phyloP scores from a whole-genome alignment of 805 yeast genomes.

The Ogataea henricii region DNA sequence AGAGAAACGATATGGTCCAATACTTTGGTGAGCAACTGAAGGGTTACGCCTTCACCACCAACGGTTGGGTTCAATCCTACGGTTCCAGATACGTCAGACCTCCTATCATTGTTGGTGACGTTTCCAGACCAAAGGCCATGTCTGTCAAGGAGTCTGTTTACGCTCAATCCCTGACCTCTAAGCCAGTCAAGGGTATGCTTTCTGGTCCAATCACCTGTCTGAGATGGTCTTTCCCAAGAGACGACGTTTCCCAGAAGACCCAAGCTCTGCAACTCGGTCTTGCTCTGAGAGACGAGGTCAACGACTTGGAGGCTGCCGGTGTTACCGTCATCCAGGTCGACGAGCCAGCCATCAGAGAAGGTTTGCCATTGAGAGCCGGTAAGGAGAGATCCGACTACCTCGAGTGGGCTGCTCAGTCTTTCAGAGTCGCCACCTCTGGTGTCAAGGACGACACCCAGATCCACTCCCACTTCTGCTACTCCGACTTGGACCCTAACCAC shows the following conservation, averaged over 20 bases:
- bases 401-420: conserved; percentile 98
- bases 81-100: conserved; percentile 99
- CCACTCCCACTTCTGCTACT: conserved; percentile 99
- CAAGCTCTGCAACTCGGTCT: conserved; percentile 97
- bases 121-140: conserved; percentile 98
- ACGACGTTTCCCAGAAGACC: conserved; percentile 87
- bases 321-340: conserved; percentile 98
- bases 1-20: conserved; percentile 99
- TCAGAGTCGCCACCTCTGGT: conserved; percentile 99
- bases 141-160: conserved; percentile 98
- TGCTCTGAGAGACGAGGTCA: conserved; percentile 98
- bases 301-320: conserved; percentile 98
- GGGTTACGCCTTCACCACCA: conserved; percentile 97
- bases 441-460: conserved; percentile 94
- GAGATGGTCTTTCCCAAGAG: conserved; percentile 99
- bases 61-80: conserved; percentile 99
- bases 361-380: conserved; percentile 98
- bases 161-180: conserved; percentile 93
- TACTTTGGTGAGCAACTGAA: conserved; percentile 98
- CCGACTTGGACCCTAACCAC: conserved; percentile 99
- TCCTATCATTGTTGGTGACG: conserved; percentile 98
- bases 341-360: conserved; percentile 99
- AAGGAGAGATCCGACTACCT: conserved; percentile 94
- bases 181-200: conserved; percentile 99
- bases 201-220: conserved; percentile 99